Base-by-base conservation (phyloP, 257 asterid genomes). In the Ajuga chamaepitys region DNA sequence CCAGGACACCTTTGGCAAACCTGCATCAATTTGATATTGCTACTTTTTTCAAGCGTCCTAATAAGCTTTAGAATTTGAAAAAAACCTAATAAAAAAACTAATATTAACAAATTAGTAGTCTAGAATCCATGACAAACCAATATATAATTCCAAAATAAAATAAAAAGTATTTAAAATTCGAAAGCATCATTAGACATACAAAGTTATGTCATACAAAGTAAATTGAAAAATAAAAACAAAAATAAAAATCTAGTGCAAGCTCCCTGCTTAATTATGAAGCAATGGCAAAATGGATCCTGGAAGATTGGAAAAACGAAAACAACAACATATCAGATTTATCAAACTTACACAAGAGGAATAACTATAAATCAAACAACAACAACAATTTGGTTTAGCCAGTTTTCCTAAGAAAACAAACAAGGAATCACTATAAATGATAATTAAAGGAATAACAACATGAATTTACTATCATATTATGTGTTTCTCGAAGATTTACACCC, bases 361-460 rank as follows among this genome's bases (percentile, higher is more conserved):
- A 11, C 2, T 4, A 53, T 3, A 13, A 12, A 50, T 22, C 32
- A 46, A 13, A 56, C 40, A 50, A 72, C 57, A 48, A 37, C 51
- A 32, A 75, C 20, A 22, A 32, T 40, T 86, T 13, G 97, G 99
- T 75, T 89, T 89, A 38, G 99, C 99, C 82, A 93, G 83, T 78
- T 93, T 93, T 44, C 97, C 99, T 93, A 75, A 32, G 20, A 51
- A 77, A 41, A 64, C 22, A 61, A 70, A 70, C 55, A 46, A 60
- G 21, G 58, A 63, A 24, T 64, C 18, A 26, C 34, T 41, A 32
- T 21, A 32, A 34, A 42, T 38, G 34, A 42, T 14, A 62, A 14
- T 16, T 35, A 45, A 35, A 66, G 22, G 37, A 45, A 35, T 4
- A 47, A 32, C 13, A 42, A 37, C 25, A 68, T 38, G 37, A 53